Conservation (phyloP, 495 filamentous ascomycete species). For the Penicillium paxilli region DNA sequence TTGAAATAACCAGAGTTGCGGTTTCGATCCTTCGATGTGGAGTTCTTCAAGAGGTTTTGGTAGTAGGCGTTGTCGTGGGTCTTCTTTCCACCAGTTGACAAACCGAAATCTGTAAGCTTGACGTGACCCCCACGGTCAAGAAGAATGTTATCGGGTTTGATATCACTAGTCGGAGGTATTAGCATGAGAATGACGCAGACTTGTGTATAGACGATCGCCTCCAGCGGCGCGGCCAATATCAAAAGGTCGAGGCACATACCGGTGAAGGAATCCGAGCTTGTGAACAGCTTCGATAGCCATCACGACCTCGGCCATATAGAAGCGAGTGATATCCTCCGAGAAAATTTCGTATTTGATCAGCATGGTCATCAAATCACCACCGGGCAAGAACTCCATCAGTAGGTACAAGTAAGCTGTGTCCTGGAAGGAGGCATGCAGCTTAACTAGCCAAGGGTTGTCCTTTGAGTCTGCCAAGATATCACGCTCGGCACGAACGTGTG, state of each 20-base stretch:
- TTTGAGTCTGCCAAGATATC: conserved; percentile 94
- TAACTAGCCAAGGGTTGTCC: conserved; percentile 98
- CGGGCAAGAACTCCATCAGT: conserved; percentile 98
- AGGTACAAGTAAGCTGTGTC: conserved; percentile 94
- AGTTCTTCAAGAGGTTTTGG: conserved; percentile 87
- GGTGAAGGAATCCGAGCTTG: conserved; percentile 96
- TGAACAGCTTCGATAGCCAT: conserved; percentile 98
- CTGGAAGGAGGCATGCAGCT: conserved; percentile 96
- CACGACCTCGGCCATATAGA: conserved; percentile 98
- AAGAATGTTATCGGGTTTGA: conserved; percentile 98
- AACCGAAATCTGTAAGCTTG: conserved; percentile 97
- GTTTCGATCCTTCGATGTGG: conserved; percentile 65
- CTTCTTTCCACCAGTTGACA: conserved; percentile 97
- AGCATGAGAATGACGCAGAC: background rate
- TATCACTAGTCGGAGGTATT: conserved; percentile 66
- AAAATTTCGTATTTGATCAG: conserved; percentile 99
- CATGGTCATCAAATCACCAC: conserved; percentile 99
- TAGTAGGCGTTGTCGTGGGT: conserved; percentile 98
- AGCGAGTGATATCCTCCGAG: conserved; percentile 95
- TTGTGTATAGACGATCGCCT: background rate
- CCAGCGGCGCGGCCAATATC: background rate
- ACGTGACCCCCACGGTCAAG: conserved; percentile 94
- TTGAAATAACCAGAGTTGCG: conserved; percentile 86
- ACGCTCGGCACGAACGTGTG: conserved; percentile 97
- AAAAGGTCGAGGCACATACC: conserved; percentile 59